phyloP scores from a whole-genome alignment of 345 rosid genomes.

The Cardamine occulta region DNA sequence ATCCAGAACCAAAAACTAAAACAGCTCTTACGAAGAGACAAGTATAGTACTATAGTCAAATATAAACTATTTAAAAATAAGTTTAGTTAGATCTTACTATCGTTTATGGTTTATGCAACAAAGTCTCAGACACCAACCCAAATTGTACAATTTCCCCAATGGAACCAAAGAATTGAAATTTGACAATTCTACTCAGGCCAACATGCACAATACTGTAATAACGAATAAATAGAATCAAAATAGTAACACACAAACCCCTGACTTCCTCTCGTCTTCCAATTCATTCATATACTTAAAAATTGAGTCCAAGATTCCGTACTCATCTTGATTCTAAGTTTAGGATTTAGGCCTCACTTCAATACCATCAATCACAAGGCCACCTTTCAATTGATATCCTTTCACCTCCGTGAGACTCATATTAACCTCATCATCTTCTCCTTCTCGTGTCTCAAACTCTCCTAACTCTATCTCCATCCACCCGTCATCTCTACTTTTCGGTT shows the following conservation, averaged over 20 bases:
- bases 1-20: too few relatives aligned
- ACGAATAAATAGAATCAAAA: background rate
- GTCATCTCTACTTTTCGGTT: constrained; percentile 40
- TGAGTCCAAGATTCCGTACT: background rate
- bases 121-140: too few relatives aligned
- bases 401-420: constrained; percentile 49
- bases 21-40: too few relatives aligned
- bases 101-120: too few relatives aligned
- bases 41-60: too few relatives aligned
- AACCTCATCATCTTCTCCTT: constrained; percentile 37
- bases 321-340: background rate
- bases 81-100: too few relatives aligned
- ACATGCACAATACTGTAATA: background rate
- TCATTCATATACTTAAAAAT: background rate
- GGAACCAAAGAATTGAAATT: background rate
- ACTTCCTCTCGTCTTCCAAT: background rate
- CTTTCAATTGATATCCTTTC: constrained; percentile 52
- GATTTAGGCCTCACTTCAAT: constrained; percentile 49
- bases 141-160: too few relatives aligned
- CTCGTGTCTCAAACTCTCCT: constrained; percentile 48
- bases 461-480: constrained; percentile 61
- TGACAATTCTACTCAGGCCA: background rate
- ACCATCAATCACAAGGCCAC: constrained; percentile 58
- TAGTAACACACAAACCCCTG: background rate
- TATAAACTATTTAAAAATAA: too few relatives aligned